Evolutionary conservation across 192 early-diverging fungal genomes (phyloP).

Genomic region (Entomortierella beljakovae): DNA sequence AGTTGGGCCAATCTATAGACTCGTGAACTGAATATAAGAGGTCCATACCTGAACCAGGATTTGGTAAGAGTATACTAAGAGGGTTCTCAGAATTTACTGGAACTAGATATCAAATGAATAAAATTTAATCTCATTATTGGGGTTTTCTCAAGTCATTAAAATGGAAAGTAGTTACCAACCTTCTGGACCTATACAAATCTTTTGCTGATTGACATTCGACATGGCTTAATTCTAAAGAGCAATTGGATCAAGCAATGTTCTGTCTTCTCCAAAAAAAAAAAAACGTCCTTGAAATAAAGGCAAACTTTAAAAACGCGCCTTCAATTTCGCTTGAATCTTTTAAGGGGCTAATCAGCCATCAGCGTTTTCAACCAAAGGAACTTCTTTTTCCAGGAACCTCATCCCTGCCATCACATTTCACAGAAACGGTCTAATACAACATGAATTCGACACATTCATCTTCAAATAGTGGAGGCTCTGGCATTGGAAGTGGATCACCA

Average conservation of each 20-base stretch:
- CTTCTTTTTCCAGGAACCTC: no score
- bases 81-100: slow-evolving; percentile 20
- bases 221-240: no score
- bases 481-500: slow-evolving; percentile 33
- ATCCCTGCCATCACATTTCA: no score
- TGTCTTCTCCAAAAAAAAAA: no score
- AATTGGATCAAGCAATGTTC: no score
- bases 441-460: slow-evolving; percentile 51
- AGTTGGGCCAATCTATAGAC: neutral
- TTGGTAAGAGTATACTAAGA: slow-evolving; percentile 48
- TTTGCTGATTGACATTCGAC: slow-evolving; percentile 23
- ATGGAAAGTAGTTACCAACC: neutral
- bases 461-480: slow-evolving; percentile 50
- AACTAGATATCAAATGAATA: slow-evolving; percentile 1
- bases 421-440: neutral
- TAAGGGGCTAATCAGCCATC: no score
- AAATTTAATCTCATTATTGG: neutral
- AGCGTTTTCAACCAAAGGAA: no score
- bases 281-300: no score
- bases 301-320: no score
- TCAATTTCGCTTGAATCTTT: no score
- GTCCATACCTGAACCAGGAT: slow-evolving; percentile 54
- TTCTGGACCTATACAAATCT: slow-evolving; percentile 49
- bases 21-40: neutral
- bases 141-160: neutral